Percentiles rank a stretch among this genome's conserved stretches.
Evolutionary conservation across 2,329 filamentous ascomycete species (phyloP).

Genomic region (Penicillium sp.): DNA sequence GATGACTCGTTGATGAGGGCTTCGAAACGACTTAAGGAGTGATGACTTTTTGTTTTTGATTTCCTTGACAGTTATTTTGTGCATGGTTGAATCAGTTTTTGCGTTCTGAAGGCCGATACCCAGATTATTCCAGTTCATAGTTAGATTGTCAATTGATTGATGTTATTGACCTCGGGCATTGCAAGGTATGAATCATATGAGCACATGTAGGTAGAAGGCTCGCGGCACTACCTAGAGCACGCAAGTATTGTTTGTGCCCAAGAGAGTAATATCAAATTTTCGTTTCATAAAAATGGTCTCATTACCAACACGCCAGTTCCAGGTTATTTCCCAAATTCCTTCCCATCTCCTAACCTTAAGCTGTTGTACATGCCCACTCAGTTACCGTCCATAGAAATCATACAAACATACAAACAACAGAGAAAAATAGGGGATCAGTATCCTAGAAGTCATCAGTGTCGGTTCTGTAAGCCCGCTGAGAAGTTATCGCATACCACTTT

Average conservation of each 20-base stretch:
- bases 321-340: not conserved
- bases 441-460: constrained; percentile 2
- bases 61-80: not conserved
- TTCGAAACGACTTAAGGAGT: constrained; percentile 57
- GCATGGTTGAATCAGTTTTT: not conserved
- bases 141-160: not conserved
- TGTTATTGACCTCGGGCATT: not conserved
- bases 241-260: too few relatives aligned
- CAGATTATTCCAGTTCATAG: not conserved
- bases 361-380: constrained; percentile 1
- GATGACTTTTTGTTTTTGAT: constrained; percentile 5
- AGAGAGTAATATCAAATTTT: too few relatives aligned
- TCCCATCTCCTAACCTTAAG: not conserved
- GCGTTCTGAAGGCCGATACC: not conserved
- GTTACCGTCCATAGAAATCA: not conserved
- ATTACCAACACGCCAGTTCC: not conserved
- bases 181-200: not conserved
- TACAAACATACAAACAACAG: not conserved
- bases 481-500: constrained; percentile 43
- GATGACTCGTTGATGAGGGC: constrained; percentile 72
- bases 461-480: not conserved
- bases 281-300: too few relatives aligned
- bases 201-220: not conserved
- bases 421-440: constrained; percentile 4
- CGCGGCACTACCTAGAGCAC: not conserved